Percentiles rank a stretch among this genome's conserved stretches.
Conservation (phyloP, 164 flowering plant genomes). For the Santalum album region DNA sequence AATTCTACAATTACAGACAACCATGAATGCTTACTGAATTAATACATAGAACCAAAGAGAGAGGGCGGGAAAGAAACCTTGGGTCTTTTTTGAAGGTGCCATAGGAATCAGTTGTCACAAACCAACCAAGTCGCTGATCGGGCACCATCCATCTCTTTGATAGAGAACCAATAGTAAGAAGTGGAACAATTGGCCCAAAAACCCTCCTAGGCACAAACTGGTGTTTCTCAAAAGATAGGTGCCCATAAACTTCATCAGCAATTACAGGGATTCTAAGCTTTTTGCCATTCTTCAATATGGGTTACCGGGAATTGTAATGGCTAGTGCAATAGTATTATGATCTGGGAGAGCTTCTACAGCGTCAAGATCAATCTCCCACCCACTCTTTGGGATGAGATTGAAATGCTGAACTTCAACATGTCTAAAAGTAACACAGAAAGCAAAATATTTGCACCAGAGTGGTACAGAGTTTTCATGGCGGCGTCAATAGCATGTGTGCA, state of each 20-base stretch:
- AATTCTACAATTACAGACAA: not conserved
- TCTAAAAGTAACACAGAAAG: constrained; percentile 66
- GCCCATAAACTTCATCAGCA: constrained; percentile 93
- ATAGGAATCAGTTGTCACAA: constrained; percentile 61
- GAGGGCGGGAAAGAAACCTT: constrained; percentile 33
- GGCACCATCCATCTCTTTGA: constrained; percentile 98
- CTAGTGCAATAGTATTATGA: constrained; percentile 79
- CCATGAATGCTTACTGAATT: not conserved
- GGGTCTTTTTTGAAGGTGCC: constrained; percentile 51
- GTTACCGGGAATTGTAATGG: constrained; percentile 82
- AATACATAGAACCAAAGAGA: too few relatives aligned
- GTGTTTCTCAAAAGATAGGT: constrained; percentile 66
- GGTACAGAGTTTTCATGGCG: constrained; percentile 48
- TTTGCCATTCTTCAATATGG: constrained; percentile 87
- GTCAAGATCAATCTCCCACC: constrained; percentile 82
- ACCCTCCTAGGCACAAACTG: constrained; percentile 92
- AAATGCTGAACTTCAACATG: constrained; percentile 56
- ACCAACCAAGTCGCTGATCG: constrained; percentile 95
- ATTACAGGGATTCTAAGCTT: constrained; percentile 57
- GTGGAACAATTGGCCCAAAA: constrained; percentile 72
- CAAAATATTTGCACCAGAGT: constrained; percentile 78
- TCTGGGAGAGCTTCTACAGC: constrained; percentile 71
- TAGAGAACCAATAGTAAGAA: constrained; percentile 81
- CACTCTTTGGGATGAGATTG: constrained; percentile 70
- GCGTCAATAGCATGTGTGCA: constrained; percentile 86